A percentile compares a stretch with the other conserved stretches of the same genome.
Evolutionary conservation across 257 asterid species (phyloP).

Genomic region (Solanum virginianum): DNA sequence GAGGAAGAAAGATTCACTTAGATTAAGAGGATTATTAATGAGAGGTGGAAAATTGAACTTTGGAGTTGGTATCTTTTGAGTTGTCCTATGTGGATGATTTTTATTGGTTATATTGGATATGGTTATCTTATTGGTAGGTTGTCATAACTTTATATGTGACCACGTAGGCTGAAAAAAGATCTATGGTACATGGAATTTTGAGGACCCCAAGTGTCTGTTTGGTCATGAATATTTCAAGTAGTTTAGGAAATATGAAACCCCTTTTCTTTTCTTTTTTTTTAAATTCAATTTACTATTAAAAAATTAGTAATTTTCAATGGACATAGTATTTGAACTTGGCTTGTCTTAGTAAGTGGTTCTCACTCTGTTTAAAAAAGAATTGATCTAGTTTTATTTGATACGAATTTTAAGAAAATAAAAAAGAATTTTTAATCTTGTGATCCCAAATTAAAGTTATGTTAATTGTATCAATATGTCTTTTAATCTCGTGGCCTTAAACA

Average conservation of each 20-base stretch:
- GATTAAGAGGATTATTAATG: slow-evolving; percentile 4
- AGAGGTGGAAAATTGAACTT: slow-evolving; percentile 44
- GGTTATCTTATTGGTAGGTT: slow-evolving; percentile 20
- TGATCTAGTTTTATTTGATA: no score
- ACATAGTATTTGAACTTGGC: background rate
- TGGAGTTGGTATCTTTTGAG: slow-evolving; percentile 4
- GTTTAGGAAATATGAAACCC: no score
- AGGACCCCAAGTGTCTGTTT: background rate
- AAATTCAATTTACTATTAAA: no score
- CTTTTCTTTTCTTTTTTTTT: background rate
- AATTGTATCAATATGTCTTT: no score
- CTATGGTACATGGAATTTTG: background rate
- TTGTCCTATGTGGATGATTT: slow-evolving; percentile 43
- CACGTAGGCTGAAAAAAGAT: background rate
- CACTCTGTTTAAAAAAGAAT: no score
- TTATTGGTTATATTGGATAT: slow-evolving; percentile 37
- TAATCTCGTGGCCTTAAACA: no score
- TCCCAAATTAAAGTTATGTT: no score
- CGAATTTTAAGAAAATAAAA: no score
- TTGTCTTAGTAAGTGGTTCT: background rate
- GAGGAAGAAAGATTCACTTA: background rate
- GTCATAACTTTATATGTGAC: background rate
- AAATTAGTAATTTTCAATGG: no score
- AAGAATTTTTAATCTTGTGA: no score
- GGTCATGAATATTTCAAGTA: background rate